A percentile compares a stretch with the other conserved stretches of the same genome.
These are phyloP conservation scores for Populus nigra DNA, from an alignment of 345 rosid genomes.

Conservation along the genomic window DNA sequence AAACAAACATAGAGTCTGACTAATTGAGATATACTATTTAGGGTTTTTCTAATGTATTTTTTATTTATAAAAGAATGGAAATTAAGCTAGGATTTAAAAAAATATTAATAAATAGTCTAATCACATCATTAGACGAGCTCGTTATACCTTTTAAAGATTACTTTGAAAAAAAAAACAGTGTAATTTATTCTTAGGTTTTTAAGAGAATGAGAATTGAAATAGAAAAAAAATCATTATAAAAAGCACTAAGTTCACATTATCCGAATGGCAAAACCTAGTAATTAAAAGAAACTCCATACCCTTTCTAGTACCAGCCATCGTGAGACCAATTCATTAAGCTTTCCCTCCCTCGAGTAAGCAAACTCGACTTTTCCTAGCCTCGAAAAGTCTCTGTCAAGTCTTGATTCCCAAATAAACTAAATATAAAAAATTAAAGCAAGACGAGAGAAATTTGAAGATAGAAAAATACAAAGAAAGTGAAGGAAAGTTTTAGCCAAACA, in stretches of 20 bases:
- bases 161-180: no score
- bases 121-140: no score
- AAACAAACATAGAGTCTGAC: no score
- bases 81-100: no score
- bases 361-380: not conserved
- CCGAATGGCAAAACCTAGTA: constrained; percentile 2
- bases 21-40: no score
- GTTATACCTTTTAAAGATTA: no score
- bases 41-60: no score
- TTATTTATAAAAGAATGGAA: no score
- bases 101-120: no score
- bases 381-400: not conserved
- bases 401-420: not conserved
- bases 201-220: not conserved
- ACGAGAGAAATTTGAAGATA: not conserved
- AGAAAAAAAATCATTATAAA: no score
- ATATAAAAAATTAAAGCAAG: not conserved
- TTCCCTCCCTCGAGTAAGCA: constrained; percentile 27
- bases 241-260: no score
- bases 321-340: constrained; percentile 18
- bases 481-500: not conserved
- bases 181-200: no score
- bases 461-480: not conserved
- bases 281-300: not conserved
- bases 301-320: not conserved